Evolutionary conservation across 2,329 filamentous ascomycete species (phyloP).

Genomic region (Xylaria sp.): DNA sequence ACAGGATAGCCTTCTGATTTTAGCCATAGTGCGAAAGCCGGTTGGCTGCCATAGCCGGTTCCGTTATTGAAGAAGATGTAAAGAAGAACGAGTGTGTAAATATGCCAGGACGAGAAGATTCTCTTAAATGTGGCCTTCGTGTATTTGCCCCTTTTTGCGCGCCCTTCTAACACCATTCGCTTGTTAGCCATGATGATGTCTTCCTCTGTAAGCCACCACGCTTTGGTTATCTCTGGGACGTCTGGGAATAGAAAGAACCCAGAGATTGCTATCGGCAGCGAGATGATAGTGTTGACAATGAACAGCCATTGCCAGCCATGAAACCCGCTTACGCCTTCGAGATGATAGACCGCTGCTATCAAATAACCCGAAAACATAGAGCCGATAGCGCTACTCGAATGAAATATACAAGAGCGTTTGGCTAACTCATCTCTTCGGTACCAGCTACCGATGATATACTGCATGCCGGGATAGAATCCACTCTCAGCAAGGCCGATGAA

Average conservation of each 20-base stretch:
- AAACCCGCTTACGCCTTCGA: constrained; percentile 60
- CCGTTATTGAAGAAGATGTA: constrained; percentile 76
- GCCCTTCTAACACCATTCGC: constrained; percentile 58
- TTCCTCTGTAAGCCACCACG: constrained; percentile 53
- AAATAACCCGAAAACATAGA: constrained; percentile 63
- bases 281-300: constrained; percentile 65
- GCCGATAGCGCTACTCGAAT: constrained; percentile 48
- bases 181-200: constrained; percentile 54
- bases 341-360: constrained; percentile 63
- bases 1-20: constrained; percentile 57
- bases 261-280: constrained; percentile 61
- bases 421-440: constrained; percentile 56
- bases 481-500: constrained; percentile 51
- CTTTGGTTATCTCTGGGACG: constrained; percentile 53
- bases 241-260: constrained; percentile 59
- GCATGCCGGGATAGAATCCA: constrained; percentile 49
- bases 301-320: constrained; percentile 67
- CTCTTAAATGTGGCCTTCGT: constrained; percentile 64
- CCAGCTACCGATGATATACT: constrained; percentile 54
- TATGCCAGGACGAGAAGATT: constrained; percentile 73
- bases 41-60: constrained; percentile 58
- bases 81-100: constrained; percentile 67
- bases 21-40: constrained; percentile 65
- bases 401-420: constrained; percentile 58
- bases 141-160: constrained; percentile 55